Evolutionary conservation across 2,329 filamentous ascomycete species (phyloP).

Genomic region (Clarireedia hainanense): DNA sequence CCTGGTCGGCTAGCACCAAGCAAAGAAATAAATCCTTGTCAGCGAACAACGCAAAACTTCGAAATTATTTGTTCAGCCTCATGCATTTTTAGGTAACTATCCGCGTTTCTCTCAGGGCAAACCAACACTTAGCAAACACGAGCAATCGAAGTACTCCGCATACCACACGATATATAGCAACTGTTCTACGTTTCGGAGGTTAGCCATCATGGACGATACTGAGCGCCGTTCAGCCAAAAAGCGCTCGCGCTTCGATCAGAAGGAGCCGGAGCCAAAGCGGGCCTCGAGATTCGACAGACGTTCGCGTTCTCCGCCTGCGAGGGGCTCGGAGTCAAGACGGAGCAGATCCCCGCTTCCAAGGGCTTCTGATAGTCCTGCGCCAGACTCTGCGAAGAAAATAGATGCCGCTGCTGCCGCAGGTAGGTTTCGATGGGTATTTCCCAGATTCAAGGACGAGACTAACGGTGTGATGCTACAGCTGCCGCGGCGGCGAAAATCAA

Average conservation of each 20-base stretch:
- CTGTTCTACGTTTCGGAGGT: no score
- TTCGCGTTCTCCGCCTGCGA: conserved; percentile 68
- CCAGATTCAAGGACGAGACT: not conserved
- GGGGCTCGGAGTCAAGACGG: conserved; percentile 60
- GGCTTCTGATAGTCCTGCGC: conserved; percentile 27
- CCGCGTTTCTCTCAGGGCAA: not conserved
- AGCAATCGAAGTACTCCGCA: not conserved
- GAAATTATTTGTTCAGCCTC: conserved; percentile 11
- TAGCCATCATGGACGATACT: conserved; percentile 60
- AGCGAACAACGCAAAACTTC: conserved; percentile 5
- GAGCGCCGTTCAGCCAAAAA: conserved; percentile 61
- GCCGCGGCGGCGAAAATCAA: conserved; percentile 86
- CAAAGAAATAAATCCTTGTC: conserved; percentile 4
- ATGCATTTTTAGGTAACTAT: conserved; percentile 4
- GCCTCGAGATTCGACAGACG: conserved; percentile 83
- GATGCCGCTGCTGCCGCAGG: conserved; percentile 75
- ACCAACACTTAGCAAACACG: not conserved
- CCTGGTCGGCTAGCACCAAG: not conserved
- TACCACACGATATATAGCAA: no score
- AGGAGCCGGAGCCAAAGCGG: conserved; percentile 69
- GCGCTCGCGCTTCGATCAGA: conserved; percentile 92
- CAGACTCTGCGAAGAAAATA: conserved; percentile 35
- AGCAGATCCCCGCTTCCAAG: conserved; percentile 69
- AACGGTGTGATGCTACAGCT: conserved; percentile 39
- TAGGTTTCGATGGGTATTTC: conserved; percentile 34